Evolutionary conservation across 305 asterid genomes (phyloP).

Genomic region (Solanum chacoense): DNA sequence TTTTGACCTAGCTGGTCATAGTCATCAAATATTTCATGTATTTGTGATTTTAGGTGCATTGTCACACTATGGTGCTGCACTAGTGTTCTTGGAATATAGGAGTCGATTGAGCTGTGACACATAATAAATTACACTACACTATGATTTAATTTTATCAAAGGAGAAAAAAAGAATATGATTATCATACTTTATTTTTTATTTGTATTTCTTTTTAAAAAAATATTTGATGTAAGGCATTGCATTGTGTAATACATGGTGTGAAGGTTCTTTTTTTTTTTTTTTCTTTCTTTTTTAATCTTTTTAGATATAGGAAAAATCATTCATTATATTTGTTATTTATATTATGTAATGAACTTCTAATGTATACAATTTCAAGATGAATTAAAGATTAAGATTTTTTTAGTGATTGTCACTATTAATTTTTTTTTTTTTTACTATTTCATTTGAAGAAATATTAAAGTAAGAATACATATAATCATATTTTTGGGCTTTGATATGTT

Average conservation of each 20-base stretch:
- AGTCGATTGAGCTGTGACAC: conserved; percentile 33
- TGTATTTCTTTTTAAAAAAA: neutral
- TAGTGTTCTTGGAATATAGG: conserved; percentile 44
- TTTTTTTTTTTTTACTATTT: neutral
- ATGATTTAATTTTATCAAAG: neutral
- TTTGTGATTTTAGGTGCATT: conserved; percentile 84
- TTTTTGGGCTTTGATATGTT: neutral
- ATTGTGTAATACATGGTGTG: neutral
- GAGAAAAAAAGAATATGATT: neutral
- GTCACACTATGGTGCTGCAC: conserved; percentile 94
- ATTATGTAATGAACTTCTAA: neutral
- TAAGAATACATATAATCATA: neutral
- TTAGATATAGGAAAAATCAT: neutral
- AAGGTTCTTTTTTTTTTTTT: neutral
- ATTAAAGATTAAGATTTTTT: neutral
- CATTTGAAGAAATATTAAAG: neutral
- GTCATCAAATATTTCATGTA: conserved; percentile 88
- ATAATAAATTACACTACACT: neutral
- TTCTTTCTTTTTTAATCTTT: neutral
- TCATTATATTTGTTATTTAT: neutral
- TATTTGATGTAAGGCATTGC: neutral
- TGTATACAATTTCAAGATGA: neutral
- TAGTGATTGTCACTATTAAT: neutral
- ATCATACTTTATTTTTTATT: neutral
- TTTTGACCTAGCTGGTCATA: conserved; percentile 87